phyloP scores from a whole-genome alignment of 345 rosid species.

The Citrus reticulata region DNA sequence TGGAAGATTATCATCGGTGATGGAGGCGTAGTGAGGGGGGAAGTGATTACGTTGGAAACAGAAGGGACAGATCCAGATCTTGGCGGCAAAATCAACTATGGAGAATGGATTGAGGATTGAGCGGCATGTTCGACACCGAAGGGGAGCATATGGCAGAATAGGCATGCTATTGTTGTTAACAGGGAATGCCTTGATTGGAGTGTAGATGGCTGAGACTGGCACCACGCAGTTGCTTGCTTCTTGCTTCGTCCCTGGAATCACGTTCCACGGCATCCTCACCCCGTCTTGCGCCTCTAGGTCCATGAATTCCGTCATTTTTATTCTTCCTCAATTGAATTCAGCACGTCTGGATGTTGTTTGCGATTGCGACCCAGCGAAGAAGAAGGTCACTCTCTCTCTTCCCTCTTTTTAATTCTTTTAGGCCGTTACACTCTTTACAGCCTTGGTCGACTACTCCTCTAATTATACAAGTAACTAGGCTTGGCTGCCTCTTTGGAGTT shows the following conservation, averaged over 20 bases:
- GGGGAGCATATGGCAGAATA: constrained; percentile 76
- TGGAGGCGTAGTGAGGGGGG: constrained; percentile 69
- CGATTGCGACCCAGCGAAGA: neutral
- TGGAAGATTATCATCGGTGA: constrained; percentile 77
- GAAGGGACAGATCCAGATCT: constrained; percentile 91
- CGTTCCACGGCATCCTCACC: constrained; percentile 85
- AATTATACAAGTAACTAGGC: too few relatives aligned
- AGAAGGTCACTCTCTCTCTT: neutral
- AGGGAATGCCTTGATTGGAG: constrained; percentile 67
- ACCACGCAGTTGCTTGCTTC: constrained; percentile 65
- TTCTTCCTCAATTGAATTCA: neutral
- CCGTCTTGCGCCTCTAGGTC: constrained; percentile 79
- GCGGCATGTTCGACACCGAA: constrained; percentile 89
- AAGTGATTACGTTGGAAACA: constrained; percentile 90
- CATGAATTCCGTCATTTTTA: constrained; percentile 54
- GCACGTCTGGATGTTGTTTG: neutral
- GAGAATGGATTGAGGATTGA: constrained; percentile 82
- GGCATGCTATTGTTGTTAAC: constrained; percentile 27
- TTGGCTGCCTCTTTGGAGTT: too few relatives aligned
- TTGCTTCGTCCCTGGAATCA: constrained; percentile 69
- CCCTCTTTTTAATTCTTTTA: neutral
- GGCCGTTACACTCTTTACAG: neutral
- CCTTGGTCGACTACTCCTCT: neutral
- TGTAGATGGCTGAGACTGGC: constrained; percentile 82
- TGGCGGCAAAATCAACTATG: constrained; percentile 75